Conservation (phyloP, 2,329 filamentous ascomycete species). For the Claviceps africana region DNA sequence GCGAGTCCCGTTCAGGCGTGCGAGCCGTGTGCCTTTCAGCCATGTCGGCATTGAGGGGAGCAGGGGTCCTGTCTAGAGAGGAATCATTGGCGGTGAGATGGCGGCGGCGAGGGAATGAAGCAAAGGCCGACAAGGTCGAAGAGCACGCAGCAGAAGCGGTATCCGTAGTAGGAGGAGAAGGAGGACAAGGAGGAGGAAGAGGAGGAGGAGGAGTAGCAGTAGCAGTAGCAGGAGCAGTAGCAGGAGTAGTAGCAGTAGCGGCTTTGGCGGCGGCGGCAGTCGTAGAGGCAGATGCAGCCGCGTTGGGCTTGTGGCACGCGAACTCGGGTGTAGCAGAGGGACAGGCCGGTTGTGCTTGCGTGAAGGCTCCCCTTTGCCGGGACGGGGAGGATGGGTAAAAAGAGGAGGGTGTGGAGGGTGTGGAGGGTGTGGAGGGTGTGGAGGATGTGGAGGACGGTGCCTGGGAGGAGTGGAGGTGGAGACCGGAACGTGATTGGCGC, state of each 20-base stretch:
- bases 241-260: background rate
- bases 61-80: conserved; percentile 12
- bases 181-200: background rate
- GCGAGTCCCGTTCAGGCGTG: conserved; percentile 45
- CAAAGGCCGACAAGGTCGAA: background rate
- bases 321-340: background rate
- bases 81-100: conserved; percentile 11
- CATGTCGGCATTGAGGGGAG: conserved; percentile 12
- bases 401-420: background rate
- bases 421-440: background rate
- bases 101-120: conserved; percentile 1
- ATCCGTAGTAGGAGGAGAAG: background rate
- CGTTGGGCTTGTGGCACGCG: background rate
- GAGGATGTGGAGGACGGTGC: background rate
- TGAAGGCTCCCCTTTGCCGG: background rate
- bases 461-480: background rate
- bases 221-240: background rate
- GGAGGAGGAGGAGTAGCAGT: background rate
- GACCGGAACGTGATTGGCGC: background rate
- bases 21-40: conserved; percentile 12
- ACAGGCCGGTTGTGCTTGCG: background rate
- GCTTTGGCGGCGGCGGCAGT: background rate
- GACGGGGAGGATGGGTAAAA: background rate
- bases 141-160: background rate
- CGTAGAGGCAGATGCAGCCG: background rate